Percentiles rank a stretch among this genome's conserved stretches.
Evolutionary conservation across 2,329 filamentous ascomycete genomes (phyloP).

Genomic region (Metarhizium sp.): DNA sequence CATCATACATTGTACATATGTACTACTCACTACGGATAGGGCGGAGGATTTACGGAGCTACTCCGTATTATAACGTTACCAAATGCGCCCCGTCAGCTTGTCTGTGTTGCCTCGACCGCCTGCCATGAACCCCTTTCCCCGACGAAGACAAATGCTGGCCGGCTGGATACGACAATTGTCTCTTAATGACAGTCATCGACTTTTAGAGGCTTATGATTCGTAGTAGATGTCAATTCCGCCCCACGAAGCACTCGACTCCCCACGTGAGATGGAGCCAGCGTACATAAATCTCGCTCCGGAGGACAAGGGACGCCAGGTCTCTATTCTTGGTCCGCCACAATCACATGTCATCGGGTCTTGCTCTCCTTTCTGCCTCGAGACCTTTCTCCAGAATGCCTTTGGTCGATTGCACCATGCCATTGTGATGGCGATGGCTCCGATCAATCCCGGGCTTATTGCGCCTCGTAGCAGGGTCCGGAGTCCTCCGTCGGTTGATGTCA

Average conservation of each 20-base stretch:
- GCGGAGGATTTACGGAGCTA: too few relatives aligned
- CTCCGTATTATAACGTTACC: too few relatives aligned
- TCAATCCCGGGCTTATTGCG: background rate
- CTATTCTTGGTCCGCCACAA: background rate
- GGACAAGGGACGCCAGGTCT: too few relatives aligned
- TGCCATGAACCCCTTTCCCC: too few relatives aligned
- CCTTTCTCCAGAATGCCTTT: background rate
- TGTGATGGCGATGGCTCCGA: background rate
- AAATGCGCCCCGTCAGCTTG: too few relatives aligned
- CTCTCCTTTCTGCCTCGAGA: background rate
- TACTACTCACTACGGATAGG: too few relatives aligned
- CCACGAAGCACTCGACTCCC: background rate
- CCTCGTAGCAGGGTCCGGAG: background rate
- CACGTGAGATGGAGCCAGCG: background rate
- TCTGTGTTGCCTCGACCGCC: too few relatives aligned
- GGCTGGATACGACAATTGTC: background rate
- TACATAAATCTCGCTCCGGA: too few relatives aligned
- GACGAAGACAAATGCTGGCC: too few relatives aligned
- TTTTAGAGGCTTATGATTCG: background rate
- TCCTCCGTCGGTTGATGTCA: background rate
- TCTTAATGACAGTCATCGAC: background rate
- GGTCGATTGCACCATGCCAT: background rate
- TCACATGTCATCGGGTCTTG: slow-evolving; percentile 4
- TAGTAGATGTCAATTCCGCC: background rate
- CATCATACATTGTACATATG: background rate